Evolutionary conservation across 1,284 basidiomycete genomes (phyloP).

Genomic region (Pascua sp.): DNA sequence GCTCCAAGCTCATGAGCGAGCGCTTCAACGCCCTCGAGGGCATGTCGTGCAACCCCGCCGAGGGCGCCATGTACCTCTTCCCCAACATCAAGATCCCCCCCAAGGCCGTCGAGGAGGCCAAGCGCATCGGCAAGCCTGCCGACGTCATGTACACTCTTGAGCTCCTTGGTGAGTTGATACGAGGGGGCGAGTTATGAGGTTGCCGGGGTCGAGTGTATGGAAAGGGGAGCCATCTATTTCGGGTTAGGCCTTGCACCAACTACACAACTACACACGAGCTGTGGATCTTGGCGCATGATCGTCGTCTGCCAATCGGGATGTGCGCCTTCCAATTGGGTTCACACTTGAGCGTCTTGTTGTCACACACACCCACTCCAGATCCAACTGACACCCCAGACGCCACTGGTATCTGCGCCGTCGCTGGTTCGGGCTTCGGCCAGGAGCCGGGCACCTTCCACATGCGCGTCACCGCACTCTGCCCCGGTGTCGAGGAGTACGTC

Average conservation of each 20-base stretch:
- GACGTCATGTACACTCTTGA: conserved; percentile 83
- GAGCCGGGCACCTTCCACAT: conserved; percentile 82
- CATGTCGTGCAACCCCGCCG: conserved; percentile 77
- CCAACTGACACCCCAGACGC: conserved; percentile 51
- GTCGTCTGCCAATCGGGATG: too few relatives aligned
- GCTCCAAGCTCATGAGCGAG: conserved; percentile 69
- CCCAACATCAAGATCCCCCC: conserved; percentile 68
- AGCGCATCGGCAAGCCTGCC: conserved; percentile 67
- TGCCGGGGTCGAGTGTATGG: neutral
- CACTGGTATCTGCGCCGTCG: conserved; percentile 89
- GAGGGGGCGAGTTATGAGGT: too few relatives aligned
- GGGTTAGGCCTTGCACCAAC: too few relatives aligned
- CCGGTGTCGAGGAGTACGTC: conserved; percentile 81
- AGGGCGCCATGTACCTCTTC: conserved; percentile 84
- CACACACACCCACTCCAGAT: too few relatives aligned
- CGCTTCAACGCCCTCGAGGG: conserved; percentile 74
- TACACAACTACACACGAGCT: too few relatives aligned
- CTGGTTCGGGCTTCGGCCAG: conserved; percentile 89
- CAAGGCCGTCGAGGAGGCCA: conserved; percentile 69
- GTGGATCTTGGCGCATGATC: too few relatives aligned
- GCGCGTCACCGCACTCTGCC: conserved; percentile 80
- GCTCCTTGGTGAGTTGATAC: conserved; percentile 57
- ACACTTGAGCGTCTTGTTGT: too few relatives aligned
- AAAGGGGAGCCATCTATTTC: too few relatives aligned
- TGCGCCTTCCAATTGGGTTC: too few relatives aligned